Evolutionary conservation across 768 basidiomycete species (phyloP).

Genomic region (Pholiota molesta): DNA sequence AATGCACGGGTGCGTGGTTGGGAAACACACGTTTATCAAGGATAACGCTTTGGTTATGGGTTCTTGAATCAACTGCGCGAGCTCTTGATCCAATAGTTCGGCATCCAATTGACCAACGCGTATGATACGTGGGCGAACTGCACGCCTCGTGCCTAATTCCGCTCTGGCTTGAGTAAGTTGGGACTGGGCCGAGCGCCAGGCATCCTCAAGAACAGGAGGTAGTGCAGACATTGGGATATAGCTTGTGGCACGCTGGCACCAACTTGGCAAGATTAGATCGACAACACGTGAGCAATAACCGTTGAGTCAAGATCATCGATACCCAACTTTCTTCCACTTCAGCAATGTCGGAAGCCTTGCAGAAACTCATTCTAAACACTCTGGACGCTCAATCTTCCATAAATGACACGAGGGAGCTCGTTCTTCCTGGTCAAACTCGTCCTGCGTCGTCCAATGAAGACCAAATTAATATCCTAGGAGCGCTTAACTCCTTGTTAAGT

Average conservation of each 20-base stretch:
- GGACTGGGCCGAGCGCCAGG: slow-evolving; percentile 66
- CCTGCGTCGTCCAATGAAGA: slow-evolving; percentile 70
- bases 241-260: background rate
- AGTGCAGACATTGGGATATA: slow-evolving; percentile 14
- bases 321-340: background rate
- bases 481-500: slow-evolving; percentile 86
- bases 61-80: slow-evolving; percentile 78
- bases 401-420: slow-evolving; percentile 68
- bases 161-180: slow-evolving; percentile 50
- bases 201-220: slow-evolving; percentile 52
- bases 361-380: slow-evolving; percentile 77
- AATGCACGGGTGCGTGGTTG: slow-evolving; percentile 1
- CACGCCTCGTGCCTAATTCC: slow-evolving; percentile 34
- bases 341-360: slow-evolving; percentile 75
- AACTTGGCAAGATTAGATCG: slow-evolving; percentile 19
- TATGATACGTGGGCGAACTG: slow-evolving; percentile 48
- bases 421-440: slow-evolving; percentile 62
- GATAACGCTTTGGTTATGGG: slow-evolving; percentile 77
- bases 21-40: slow-evolving; percentile 60
- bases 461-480: slow-evolving; percentile 86
- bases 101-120: slow-evolving; percentile 94
- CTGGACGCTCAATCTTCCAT: slow-evolving; percentile 61
- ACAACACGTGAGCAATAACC: slow-evolving; percentile 20
- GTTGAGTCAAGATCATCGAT: slow-evolving; percentile 12
- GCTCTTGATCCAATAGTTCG: slow-evolving; percentile 86